Base-by-base conservation (phyloP, 108 stramenopile genomes). In the Stephanodiscus minutulus region DNA sequence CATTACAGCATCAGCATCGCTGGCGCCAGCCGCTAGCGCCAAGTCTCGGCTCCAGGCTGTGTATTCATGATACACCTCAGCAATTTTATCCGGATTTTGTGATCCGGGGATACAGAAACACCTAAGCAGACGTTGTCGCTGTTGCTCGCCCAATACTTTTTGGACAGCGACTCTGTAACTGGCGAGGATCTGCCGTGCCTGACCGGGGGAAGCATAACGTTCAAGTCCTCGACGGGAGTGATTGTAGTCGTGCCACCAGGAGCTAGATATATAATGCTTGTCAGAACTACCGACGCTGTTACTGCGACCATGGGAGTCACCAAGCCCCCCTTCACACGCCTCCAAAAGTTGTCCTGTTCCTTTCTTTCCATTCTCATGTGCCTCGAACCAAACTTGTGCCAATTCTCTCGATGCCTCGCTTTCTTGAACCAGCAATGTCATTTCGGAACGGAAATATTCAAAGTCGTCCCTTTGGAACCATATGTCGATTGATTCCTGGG, bases 171-270 rank as follows among this genome's bases (percentile, higher is more conserved):
- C 77, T 39, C 74, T 73, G 15, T 91, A 90, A 65, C 88, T 90
- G 28, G 69, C 75, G 15, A 91, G 86, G 25, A 90, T 84, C 64
- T 91, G 87, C 21, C 86, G 63, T 29, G 90, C 93, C 70, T 94
- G 90, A 47, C 88, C 86, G 20, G 88, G 81, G 15, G 89, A 88
- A 13, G 88, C 93, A 73, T 91, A 89, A 41, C 91, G 88, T 69
- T 94, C 93, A 53, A 94, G 73, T 12, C 93, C 93, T 18, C 93
- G 69, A 24, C 93, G 83, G 2, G 88, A 90, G 67, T 94, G 93
- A 20, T 90, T 89, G 74, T 91, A 94, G 37, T 85, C 79, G 73
- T 88, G 88, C 93, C 93, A 94, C 93, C 93, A 94, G 1, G 77
- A 27, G 2, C 77, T 62, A 66, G 48, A 39, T 37, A 61, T 59